Conservation (phyloP, 805 yeast genomes). For the Clavispora phyllophila region DNA sequence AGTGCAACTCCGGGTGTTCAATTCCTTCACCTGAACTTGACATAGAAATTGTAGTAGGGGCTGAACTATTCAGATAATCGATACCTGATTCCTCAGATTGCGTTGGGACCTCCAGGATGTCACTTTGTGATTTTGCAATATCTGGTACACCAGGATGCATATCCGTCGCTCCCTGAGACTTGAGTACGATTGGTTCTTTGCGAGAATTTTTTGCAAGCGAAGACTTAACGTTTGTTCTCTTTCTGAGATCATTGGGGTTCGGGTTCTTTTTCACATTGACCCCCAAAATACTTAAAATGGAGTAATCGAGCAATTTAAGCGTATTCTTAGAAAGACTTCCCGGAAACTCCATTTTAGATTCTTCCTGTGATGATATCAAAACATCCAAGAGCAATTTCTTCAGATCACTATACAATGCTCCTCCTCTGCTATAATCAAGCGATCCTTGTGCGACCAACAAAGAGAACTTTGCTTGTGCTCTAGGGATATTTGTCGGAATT, state of each 20-base stretch:
- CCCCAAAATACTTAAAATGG: constrained; percentile 59
- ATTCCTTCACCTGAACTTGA: not conserved
- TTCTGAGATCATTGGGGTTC: not conserved
- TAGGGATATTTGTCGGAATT: constrained; percentile 56
- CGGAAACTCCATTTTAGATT: constrained; percentile 49
- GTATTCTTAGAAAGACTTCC: constrained; percentile 60
- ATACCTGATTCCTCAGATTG: not conserved
- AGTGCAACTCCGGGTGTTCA: not conserved
- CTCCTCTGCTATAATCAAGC: constrained; percentile 78
- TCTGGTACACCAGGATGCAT: not conserved
- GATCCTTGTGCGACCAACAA: constrained; percentile 69
- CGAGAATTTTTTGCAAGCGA: not conserved
- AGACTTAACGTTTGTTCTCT: not conserved
- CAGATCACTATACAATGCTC: constrained; percentile 70
- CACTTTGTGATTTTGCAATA: too few species aligned
- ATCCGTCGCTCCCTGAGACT: not conserved
- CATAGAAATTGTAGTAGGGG: not conserved
- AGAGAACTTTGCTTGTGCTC: constrained; percentile 60
- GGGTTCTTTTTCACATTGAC: constrained; percentile 31
- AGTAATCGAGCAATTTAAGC: constrained; percentile 49
- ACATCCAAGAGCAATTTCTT: constrained; percentile 50
- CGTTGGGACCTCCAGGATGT: not conserved
- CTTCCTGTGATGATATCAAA: constrained; percentile 45
- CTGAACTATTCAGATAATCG: not conserved
- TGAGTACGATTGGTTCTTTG: not conserved